Conservation (phyloP, 2,329 filamentous ascomycete species). For the Cladobotryum mycophilum region DNA sequence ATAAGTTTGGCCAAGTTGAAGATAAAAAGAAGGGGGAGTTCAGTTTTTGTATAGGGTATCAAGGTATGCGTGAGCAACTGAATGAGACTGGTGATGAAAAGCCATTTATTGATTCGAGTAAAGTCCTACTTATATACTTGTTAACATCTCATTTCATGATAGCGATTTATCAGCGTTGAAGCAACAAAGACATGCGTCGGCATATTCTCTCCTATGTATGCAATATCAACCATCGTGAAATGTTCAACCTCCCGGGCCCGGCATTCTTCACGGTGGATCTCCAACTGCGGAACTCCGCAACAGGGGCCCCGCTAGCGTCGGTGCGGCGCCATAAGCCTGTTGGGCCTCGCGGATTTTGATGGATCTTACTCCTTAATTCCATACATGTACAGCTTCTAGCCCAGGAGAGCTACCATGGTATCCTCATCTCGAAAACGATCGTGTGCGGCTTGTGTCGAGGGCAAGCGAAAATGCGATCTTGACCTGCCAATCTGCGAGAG, state of each 20-base stretch:
- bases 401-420: not conserved
- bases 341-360: not conserved
- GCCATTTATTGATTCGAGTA: too few relatives aligned
- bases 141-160: too few relatives aligned
- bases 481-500: conserved; percentile 5
- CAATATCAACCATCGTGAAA: not conserved
- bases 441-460: conserved; percentile 7
- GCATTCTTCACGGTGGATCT: conserved; percentile 11
- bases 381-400: too few relatives aligned
- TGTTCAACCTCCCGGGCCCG: not conserved
- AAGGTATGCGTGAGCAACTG: too few relatives aligned
- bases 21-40: too few relatives aligned
- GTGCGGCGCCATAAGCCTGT: not conserved
- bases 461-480: conserved; percentile 8
- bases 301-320: not conserved
- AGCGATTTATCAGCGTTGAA: too few relatives aligned
- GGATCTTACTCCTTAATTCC: not conserved
- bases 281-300: conserved; percentile 6
- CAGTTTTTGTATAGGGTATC: too few relatives aligned
- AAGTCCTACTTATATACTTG: too few relatives aligned
- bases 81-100: too few relatives aligned
- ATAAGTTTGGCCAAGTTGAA: not conserved
- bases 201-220: not conserved
- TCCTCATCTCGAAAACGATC: conserved; percentile 5
- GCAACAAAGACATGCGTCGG: too few relatives aligned